These are phyloP conservation scores for Sphaerulina populicola DNA, from an alignment of 2,329 filamentous ascomycete species.

Conservation along the genomic window DNA sequence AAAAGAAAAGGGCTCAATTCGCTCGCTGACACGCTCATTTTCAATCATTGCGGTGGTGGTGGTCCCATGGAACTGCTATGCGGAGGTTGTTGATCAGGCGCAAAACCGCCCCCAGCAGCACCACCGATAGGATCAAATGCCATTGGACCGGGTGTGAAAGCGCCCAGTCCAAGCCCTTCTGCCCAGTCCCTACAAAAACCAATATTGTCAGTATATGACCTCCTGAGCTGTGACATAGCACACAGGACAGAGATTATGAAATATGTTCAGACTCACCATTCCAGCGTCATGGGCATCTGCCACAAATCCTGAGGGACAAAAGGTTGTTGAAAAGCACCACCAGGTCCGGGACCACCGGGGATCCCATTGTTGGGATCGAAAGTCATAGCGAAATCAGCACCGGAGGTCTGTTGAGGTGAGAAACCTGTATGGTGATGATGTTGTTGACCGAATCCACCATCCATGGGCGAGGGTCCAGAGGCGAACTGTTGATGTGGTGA, in stretches of 20 bases:
- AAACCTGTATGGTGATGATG: constrained; percentile 2
- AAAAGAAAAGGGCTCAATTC: too few relatives aligned
- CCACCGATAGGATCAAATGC: constrained; percentile 3
- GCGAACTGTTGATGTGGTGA: constrained; percentile 12
- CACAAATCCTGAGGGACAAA: constrained; percentile 89
- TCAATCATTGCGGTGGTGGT: neutral
- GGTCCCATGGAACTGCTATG: neutral
- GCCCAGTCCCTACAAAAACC: constrained; percentile 52
- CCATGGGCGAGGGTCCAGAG: constrained; percentile 5
- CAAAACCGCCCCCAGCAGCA: neutral
- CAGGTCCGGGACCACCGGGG: neutral
- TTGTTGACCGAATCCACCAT: constrained; percentile 7
- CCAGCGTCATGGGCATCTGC: constrained; percentile 90
- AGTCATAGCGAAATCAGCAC: constrained; percentile 14
- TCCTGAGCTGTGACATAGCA: too few relatives aligned
- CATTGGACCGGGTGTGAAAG: constrained; percentile 26
- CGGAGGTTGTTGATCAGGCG: neutral
- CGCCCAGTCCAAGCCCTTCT: constrained; percentile 33
- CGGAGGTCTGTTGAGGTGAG: constrained; percentile 1
- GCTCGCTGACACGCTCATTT: too few relatives aligned
- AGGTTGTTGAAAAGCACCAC: constrained; percentile 62
- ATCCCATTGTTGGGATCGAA: constrained; percentile 3
- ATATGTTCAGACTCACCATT: constrained; percentile 46
- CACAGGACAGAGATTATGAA: too few relatives aligned
- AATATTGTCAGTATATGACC: too few relatives aligned